Evolutionary conservation across 495 filamentous ascomycete species (phyloP), one percentile per base, ranked within the genome.

Genomic region (Xylaria acuta): DNA sequence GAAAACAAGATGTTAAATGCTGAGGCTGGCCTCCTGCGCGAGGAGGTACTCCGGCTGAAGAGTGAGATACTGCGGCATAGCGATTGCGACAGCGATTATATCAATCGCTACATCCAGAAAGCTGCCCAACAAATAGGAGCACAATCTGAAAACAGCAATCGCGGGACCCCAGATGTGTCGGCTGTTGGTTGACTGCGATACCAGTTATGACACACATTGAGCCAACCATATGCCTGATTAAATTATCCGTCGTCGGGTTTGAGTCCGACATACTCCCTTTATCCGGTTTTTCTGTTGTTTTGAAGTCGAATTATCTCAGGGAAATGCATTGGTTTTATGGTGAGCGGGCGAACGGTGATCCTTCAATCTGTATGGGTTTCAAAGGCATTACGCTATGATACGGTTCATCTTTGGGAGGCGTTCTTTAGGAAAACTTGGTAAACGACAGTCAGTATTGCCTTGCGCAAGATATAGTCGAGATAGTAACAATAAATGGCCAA

Each of bases 61-160:
- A 56, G 32, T 7, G 65, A 67, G 65, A 67, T 67, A 67, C 36
- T 67, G 16, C 65, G 65, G 1, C 65, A 67, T 6, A 43, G 47
- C 20, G 16, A 54, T 3, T 67, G 65, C 49, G 49, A 67, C 34
- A 67, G 43, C 65, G 65, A 67, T 27, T 56, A 38, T 43, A 67
- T 67, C 65, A 27, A 51, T 9, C 65, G 25, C 20, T 67, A 67
- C 12, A 67, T 67, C n/a, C 65, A 49, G n/a, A 67, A 14, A 22
- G 18, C 34, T 3, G 47, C 47, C 20, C n/a, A 18, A 36, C 49
- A 56, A 32, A 20, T 53, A 34, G 64, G 64, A 22, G 34, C 18
- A n/a, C 49, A 51, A 22, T 16, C 18, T 2, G 49, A 43, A 40
- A 18, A 56, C 22, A 16, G 1, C n/a, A 12, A 20, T 43, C 11